phyloP scores from a whole-genome alignment of 140 eudicot species.

The Senecio squalidus region DNA sequence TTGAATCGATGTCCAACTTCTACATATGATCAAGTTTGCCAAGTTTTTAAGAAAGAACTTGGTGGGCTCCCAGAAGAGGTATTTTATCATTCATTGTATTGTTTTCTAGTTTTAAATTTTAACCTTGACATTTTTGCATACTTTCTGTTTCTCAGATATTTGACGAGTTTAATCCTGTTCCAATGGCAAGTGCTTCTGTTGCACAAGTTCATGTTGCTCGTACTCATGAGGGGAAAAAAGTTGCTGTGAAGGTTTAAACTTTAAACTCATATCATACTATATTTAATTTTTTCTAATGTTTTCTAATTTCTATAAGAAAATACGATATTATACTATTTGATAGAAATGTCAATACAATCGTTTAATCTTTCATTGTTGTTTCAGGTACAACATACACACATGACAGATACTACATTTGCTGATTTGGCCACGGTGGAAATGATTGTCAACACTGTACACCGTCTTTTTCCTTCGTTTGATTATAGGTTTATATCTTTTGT shows the following conservation, averaged over 20 bases:
- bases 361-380: conserved; percentile 3
- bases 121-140: neutral
- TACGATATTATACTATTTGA: neutral
- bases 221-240: conserved; percentile 75
- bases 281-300: too few species aligned
- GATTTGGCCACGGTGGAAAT: conserved; percentile 91
- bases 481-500: conserved; percentile 59
- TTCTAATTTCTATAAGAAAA: too few species aligned
- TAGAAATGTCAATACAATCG: neutral
- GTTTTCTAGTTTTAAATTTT: neutral
- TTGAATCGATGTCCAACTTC: conserved; percentile 88
- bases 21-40: conserved; percentile 75
- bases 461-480: conserved; percentile 81
- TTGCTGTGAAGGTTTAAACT: conserved; percentile 80
- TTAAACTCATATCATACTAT: neutral
- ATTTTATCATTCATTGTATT: conserved; percentile 4
- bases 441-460: conserved; percentile 73
- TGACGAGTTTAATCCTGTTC: conserved; percentile 76
- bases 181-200: conserved; percentile 96
- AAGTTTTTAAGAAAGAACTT: conserved; percentile 86
- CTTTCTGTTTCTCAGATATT: conserved; percentile 47
- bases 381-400: conserved; percentile 91
- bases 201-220: conserved; percentile 95
- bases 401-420: conserved; percentile 96
- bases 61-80: conserved; percentile 91